These are phyloP conservation scores for Olyra latifolia DNA, from an alignment of 176 grass and related monocot genomes.

Conservation along the genomic window DNA sequence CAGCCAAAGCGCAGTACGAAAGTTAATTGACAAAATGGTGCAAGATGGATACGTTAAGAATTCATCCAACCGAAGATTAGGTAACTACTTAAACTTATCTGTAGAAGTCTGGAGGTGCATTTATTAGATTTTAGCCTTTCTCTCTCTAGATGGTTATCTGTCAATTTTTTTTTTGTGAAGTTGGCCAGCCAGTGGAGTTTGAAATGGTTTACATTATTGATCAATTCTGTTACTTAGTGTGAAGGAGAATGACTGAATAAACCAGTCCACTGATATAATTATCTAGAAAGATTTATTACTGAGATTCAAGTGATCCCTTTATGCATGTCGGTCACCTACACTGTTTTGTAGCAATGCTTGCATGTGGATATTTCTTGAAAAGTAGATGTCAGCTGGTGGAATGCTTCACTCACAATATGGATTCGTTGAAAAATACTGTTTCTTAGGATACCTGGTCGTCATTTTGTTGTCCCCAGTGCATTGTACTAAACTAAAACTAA, in stretches of 20 bases:
- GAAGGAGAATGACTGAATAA: background rate
- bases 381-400: background rate
- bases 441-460: background rate
- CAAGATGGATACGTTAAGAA: conserved; percentile 89
- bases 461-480: background rate
- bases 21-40: conserved; percentile 94
- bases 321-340: background rate
- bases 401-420: background rate
- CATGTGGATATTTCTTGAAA: background rate
- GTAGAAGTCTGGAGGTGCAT: background rate
- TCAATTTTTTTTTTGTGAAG: background rate
- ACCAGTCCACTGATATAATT: background rate
- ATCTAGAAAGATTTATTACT: background rate
- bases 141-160: conserved; percentile 1
- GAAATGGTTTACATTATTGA: background rate
- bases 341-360: conserved; percentile 6
- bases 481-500: background rate
- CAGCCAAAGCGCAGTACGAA: conserved; percentile 63
- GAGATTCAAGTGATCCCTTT: conserved; percentile 3
- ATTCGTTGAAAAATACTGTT: background rate
- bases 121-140: conserved; percentile 15
- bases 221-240: background rate
- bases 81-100: conserved; percentile 49
- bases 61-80: conserved; percentile 76
- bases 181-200: background rate